Evolutionary conservation across 1,139 yeast species (phyloP), one percentile per base, ranked within the genome.

Genomic region (Candida sojae): DNA sequence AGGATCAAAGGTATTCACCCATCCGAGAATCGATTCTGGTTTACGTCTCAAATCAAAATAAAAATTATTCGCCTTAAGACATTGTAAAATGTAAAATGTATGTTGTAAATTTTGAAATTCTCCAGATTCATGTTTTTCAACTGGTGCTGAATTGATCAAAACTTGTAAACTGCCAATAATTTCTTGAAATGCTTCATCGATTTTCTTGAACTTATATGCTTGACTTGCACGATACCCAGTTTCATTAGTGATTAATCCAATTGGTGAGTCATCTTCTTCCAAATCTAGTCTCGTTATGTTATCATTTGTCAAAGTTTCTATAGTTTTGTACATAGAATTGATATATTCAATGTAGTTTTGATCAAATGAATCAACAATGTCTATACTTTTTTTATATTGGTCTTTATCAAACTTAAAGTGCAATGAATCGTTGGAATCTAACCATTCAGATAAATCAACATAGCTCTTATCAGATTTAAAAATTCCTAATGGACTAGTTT

Each of bases 1-100:
- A 10, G 77, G 73, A 58, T 86, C 90, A 41, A 84, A 82, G 49
- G 82, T 73, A 59, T 87, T 87, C 32, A 85, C 72, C 93, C 93
- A 87, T 46, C 71, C 75, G 12, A 75, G 64, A 40, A 83, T 63
- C 17, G 71, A 60, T 31, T 74, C 77, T 2, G 84, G 81, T 44
- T 71, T 76, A 39, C 71, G 70, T 39, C 69, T 72, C 2, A 71
- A 69, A 26, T 68, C 63, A 0, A 77, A 49, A 41, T 59, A 71
- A 57, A 84, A 86, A 53, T 73, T 69, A 35, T 79, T 63, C 0
- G 88, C 81, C 44, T 75, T 75, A 29, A 86, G 59, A 55, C 90
- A 80, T 52, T 82, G 83, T 43, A 86, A 59, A 7, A 86, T 78
- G 50, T 74, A 72, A 32, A 78, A 60, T 13, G 75, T 68, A 48